Conservation (phyloP, 2,329 filamentous ascomycete species). For the Trichoderma pleuroti region DNA sequence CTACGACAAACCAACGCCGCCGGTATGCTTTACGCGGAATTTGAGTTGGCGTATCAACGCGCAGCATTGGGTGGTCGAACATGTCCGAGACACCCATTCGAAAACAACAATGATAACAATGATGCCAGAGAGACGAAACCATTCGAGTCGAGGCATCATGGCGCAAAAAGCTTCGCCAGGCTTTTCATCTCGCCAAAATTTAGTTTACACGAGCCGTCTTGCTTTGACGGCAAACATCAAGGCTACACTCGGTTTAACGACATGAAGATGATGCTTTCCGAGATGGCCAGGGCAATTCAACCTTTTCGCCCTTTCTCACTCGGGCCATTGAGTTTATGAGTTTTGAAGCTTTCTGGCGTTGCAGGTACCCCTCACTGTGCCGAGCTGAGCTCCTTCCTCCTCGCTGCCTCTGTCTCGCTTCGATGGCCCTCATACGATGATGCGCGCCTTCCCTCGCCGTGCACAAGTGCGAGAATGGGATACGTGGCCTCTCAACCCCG, state of each 20-base stretch:
- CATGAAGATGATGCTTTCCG: not conserved
- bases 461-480: not conserved
- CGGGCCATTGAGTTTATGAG: not conserved
- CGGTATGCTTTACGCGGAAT: not conserved
- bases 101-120: not conserved
- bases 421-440: not conserved
- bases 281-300: not conserved
- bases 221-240: not conserved
- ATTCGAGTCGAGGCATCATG: not conserved
- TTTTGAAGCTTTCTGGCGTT: not conserved
- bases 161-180: not conserved
- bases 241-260: not conserved
- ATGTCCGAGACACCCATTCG: not conserved
- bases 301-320: not conserved
- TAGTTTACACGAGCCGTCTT: not conserved
- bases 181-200: not conserved
- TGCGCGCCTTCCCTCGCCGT: not conserved
- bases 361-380: not conserved
- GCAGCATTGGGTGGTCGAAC: not conserved
- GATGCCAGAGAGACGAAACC: not conserved
- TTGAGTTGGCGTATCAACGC: not conserved
- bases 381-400: slow-evolving; percentile 1
- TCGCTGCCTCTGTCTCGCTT: not conserved
- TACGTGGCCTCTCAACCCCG: not conserved
- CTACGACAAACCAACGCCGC: not conserved